Base-by-base conservation (phyloP, 805 yeast genomes). In the Pichia pseudocactophila region DNA sequence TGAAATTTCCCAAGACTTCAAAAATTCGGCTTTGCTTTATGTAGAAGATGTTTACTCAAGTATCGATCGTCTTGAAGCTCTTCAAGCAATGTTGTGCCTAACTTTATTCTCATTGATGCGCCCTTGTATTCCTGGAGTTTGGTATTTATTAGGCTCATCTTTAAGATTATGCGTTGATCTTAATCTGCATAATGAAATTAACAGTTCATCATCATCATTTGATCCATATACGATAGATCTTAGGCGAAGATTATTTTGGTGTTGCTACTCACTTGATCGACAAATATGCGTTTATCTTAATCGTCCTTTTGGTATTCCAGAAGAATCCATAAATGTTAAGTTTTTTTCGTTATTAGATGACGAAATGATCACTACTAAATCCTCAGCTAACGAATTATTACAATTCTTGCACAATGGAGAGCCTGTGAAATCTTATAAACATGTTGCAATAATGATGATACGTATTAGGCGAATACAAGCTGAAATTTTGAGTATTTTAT, bases 111-210 rank as follows among this genome's bases (percentile, higher is more conserved):
- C 94, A 1, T 69, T 82, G 28, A 86, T 88, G 95, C 70, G 95
- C 44, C 96, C 96, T 0, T 80, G 90, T 1, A 75, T 76, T 12
- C 95, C 96, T 0, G 92, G 95, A 3, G 86, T 85, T n/a, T 88
- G 97, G 97, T 85, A 85, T 57, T 76, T 83, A 4, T 64, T 85
- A 49, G 96, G 96, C 0, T 75, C 85, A 2, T 88, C 90, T 0
- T 61, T 86, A 39, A 69, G 96, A 46, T 61, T 85, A 39, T 79
- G 90, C 51, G 85, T 87, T 25, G 96, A 88, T 59, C 60, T 88
- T 46, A 96, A 95, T 1, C 65, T 88, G 7, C 96, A 88, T 59
- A 76, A 78, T 30, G 96, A 87, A 53, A 45, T 54, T 7, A 12
- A 12, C 25, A 22, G 25, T n/a, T 40, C 51, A 15, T 36, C 41